Evolutionary conservation across 2,329 filamentous ascomycete species (phyloP).

Genomic region (Aspergillus caelatus): DNA sequence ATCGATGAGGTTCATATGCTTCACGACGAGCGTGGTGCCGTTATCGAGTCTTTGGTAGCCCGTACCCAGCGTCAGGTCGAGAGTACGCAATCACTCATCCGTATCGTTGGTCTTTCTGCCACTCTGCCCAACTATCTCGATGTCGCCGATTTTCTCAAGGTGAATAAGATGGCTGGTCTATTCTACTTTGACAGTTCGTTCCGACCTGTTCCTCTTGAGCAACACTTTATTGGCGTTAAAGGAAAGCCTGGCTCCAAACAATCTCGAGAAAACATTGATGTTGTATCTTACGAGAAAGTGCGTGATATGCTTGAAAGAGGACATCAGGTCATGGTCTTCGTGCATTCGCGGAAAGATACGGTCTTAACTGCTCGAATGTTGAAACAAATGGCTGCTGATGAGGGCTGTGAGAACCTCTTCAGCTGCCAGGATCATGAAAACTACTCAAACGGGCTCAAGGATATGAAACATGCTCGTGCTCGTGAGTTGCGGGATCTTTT

Average conservation of each 20-base stretch:
- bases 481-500: constrained; percentile 87
- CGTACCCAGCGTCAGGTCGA: constrained; percentile 95
- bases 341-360: constrained; percentile 94
- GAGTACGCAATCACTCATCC: constrained; percentile 94
- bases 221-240: constrained; percentile 96
- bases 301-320: constrained; percentile 85
- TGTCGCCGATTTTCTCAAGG: constrained; percentile 94
- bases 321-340: constrained; percentile 99
- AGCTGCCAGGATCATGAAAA: constrained; percentile 77
- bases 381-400: constrained; percentile 81
- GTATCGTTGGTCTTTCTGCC: constrained; percentile 91
- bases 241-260: constrained; percentile 78
- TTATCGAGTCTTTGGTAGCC: constrained; percentile 92
- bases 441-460: constrained; percentile 77
- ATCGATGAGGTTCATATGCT: constrained; percentile 99
- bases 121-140: constrained; percentile 96
- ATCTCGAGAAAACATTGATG: constrained; percentile 86
- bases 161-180: constrained; percentile 87
- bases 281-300: constrained; percentile 89
- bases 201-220: constrained; percentile 90
- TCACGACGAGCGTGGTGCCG: constrained; percentile 94
- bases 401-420: constrained; percentile 78
- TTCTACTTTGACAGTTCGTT: constrained; percentile 99
- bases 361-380: constrained; percentile 83
- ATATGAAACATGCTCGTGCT: constrained; percentile 83